Percentiles rank a stretch among this genome's conserved stretches.
These are phyloP conservation scores for Hyaloperonospora arabidopsidis DNA, from an alignment of 352 stramenopile species.

Conservation along the genomic window DNA sequence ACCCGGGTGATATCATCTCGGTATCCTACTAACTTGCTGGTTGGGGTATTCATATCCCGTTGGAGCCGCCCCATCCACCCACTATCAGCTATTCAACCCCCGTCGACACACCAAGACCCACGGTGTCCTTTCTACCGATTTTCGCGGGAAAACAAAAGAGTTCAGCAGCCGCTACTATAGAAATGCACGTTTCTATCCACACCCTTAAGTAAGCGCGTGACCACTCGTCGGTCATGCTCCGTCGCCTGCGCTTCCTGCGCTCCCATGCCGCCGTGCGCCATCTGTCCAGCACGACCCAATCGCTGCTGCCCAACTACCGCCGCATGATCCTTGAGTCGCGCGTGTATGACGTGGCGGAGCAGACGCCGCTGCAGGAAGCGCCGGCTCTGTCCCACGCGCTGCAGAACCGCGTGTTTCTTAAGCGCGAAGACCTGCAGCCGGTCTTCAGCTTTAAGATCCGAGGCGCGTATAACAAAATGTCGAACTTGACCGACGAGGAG, in stretches of 20 bases:
- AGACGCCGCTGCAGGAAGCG: constrained; percentile 75
- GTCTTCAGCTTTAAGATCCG: constrained; percentile 99
- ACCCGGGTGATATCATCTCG: no score
- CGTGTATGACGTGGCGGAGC: constrained; percentile 80
- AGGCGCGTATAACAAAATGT: constrained; percentile 99
- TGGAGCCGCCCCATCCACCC: no score
- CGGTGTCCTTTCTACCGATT: no score
- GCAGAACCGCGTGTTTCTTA: constrained; percentile 83
- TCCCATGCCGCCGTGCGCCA: constrained; percentile 11
- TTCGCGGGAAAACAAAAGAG: no score
- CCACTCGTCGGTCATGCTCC: no score
- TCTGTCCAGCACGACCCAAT: constrained; percentile 14
- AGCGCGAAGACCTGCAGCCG: constrained; percentile 96
- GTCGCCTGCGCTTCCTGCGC: background rate
- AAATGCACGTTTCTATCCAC: no score
- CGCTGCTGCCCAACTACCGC: constrained; percentile 54
- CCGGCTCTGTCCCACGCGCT: constrained; percentile 58
- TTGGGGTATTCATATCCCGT: no score
- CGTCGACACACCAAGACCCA: no score
- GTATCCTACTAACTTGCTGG: no score
- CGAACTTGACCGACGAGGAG: constrained; percentile 69
- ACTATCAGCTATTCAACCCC: no score
- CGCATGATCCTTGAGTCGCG: constrained; percentile 82
- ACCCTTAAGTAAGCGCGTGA: no score
- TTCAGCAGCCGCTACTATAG: no score